Evolutionary conservation across 23 red algal species (phyloP), one percentile per base, ranked within the genome.

Genomic region (Gracilariopsis chorda): DNA sequence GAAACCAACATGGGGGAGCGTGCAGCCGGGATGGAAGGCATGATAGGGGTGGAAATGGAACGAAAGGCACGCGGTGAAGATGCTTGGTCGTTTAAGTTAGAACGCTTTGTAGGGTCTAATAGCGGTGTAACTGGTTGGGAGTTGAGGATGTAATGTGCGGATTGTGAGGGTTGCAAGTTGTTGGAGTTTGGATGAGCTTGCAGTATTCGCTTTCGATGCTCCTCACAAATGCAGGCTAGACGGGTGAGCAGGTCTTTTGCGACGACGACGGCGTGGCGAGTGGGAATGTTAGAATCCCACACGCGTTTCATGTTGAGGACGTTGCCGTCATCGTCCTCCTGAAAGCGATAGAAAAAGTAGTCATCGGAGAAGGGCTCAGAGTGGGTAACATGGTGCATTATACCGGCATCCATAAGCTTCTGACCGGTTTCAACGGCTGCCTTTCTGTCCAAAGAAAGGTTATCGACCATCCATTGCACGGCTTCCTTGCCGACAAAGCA

Each of bases 301-400:
- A 98, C 89, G 34, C 93, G 88, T 61, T 98, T 98, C 92, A 95
- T 90, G 58, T 98, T 98, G 78, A 98, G 93, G 11, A 98, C 64
- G 32, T 84, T 90, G n/a, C 93, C 83, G 10, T 98, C 93, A 33
- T 98, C 96, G 63, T 98, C 96, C 75, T 98, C 96, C 80, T 98
- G 96, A 48, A 95, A 98, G 36, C 88, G 92, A 51, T 94, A 98
- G 77, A 95, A 98, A 73, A 86, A 95, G 80, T 95, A 88, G n/a
- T 58, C 88, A 45, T 95, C 89, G 40, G 51, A 77, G 61, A 98
- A 98, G 14, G 92, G 90, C 68, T 98, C 96, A 10, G 93, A 95
- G 55, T 94, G 90, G 35, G 92, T 94, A 51, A 98, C 96, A 62
- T 95, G 96, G 51, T 95, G 96, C 43, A 98, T 78, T 19, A 98